Evolutionary conservation across 2,329 filamentous ascomycete genomes (phyloP), one percentile per base, ranked within the genome.

Genomic region (Alternaria novae-zelandiae): DNA sequence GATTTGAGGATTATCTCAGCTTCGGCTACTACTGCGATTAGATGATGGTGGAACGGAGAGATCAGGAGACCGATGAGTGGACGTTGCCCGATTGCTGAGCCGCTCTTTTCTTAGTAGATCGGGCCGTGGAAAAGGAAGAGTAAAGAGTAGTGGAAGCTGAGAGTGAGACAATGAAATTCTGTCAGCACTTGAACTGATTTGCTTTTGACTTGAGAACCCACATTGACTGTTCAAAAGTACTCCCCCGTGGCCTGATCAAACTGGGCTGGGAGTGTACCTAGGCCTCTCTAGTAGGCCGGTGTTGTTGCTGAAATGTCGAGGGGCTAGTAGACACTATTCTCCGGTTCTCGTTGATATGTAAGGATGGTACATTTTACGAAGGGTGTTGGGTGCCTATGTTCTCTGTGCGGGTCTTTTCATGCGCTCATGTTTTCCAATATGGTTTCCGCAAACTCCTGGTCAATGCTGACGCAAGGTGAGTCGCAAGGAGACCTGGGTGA

Each of bases 11-110:
- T 20, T 57, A 57, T 13, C 43, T 30, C 10, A 47, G 54, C 26
- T 47, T 57, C 32, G 54, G 54, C 9, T 57, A 57, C 13, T 47
- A 57, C 43, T 47, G 43, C 54, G 20, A 43, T 6, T 57, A 47
- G 26, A 57, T 15, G n/a, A 12, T n/a, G 36, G 21, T 8, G 36
- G 6, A 3, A 44, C 20, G 36, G 9, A 44, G 36, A 25, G 51
- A 8, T 15, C 1, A 32, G 28, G 28, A 32, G 12, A 13, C 28
- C 12, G 28, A 3, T 32, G 28, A 13, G 28, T 32, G 28, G 28
- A 30, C 28, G 28, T 3, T 30, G 28, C 28, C 28, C 28, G 28
- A 30, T 30, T 30, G 28, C 36, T 41, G 36, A 41, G 36, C 36
- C 36, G n/a, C 36, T 41, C 36, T 17, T 41, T 41, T 41, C n/a